Conservation (phyloP, 495 filamentous ascomycete species). For the Aspergillus panamensis region DNA sequence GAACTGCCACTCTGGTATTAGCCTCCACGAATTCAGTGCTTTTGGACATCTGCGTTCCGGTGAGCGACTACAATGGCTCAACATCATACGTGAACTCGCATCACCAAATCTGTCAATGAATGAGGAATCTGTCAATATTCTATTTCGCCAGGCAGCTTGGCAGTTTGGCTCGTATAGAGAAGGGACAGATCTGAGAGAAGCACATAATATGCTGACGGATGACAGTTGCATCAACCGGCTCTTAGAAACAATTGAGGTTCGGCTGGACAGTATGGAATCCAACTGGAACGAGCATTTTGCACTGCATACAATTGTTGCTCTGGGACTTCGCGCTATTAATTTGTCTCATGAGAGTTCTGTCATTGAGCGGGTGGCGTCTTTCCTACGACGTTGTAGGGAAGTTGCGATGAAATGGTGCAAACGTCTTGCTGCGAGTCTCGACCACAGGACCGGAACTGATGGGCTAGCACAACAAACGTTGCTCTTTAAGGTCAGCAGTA, state of each 20-base stretch:
- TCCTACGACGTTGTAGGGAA: slow-evolving; percentile 15
- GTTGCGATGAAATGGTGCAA: slow-evolving; percentile 14
- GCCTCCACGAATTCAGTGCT: slow-evolving; percentile 47
- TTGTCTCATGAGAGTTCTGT: slow-evolving; percentile 16
- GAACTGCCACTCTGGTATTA: slow-evolving; percentile 34
- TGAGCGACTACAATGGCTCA: slow-evolving; percentile 47
- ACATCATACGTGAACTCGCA: slow-evolving; percentile 30
- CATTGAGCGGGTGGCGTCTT: slow-evolving; percentile 5
- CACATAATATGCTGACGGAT: slow-evolving; percentile 24
- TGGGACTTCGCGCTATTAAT: slow-evolving; percentile 37
- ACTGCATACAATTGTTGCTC: slow-evolving; percentile 33
- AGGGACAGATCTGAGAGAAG: slow-evolving; percentile 13
- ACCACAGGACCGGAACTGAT: not conserved
- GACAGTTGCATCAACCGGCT: slow-evolving; percentile 16
- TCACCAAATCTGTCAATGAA: slow-evolving; percentile 43
- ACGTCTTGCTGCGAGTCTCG: no score
- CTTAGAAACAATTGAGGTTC: slow-evolving; percentile 22
- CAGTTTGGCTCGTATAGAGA: slow-evolving; percentile 36
- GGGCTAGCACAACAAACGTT: slow-evolving; percentile 24
- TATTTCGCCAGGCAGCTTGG: slow-evolving; percentile 45
- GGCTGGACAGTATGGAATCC: slow-evolving; percentile 29
- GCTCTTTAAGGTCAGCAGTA: slow-evolving; percentile 22
- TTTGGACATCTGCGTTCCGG: slow-evolving; percentile 47
- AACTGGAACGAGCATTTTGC: slow-evolving; percentile 46
- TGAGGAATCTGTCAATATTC: slow-evolving; percentile 32